These are phyloP conservation scores for Glycine soja DNA, from an alignment of 306 rosid species.

Conservation along the genomic window DNA sequence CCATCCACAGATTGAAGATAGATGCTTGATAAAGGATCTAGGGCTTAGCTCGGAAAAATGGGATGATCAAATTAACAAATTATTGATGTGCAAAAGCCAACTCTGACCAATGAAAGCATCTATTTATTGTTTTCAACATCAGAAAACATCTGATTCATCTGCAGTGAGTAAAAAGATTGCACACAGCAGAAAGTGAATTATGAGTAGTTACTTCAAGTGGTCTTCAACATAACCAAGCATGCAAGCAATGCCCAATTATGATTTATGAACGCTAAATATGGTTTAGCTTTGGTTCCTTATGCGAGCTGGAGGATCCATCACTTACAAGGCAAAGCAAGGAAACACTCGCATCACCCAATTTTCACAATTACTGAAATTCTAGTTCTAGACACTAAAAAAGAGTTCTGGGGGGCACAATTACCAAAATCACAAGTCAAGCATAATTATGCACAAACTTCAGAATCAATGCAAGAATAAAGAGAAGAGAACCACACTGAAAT, in stretches of 20 bases:
- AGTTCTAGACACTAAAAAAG: too few species aligned
- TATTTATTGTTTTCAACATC: conserved; percentile 6
- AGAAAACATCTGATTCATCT: conserved; percentile 21
- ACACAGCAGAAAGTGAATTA: conserved; percentile 39
- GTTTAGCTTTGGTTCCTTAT: conserved; percentile 23
- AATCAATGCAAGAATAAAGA: conserved; percentile 46
- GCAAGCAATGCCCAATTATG: conserved; percentile 7
- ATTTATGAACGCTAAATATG: conserved; percentile 7
- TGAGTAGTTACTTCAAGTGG: neutral
- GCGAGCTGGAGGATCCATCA: neutral
- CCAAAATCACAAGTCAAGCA: conserved; percentile 43
- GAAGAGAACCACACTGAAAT: conserved; percentile 24
- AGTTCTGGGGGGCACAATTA: neutral
- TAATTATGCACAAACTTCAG: conserved; percentile 37
- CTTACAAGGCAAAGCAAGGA: conserved; percentile 5
- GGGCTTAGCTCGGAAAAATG: conserved; percentile 1
- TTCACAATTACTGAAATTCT: neutral
- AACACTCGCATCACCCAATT: conserved; percentile 2
- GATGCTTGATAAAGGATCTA: conserved; percentile 23
- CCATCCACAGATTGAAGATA: conserved; percentile 27
- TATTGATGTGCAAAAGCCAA: conserved; percentile 11
- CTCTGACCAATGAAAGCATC: conserved; percentile 30
- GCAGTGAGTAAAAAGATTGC: neutral
- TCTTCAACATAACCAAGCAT: conserved; percentile 22
- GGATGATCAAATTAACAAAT: neutral